phyloP scores from a whole-genome alignment of 2,329 filamentous ascomycete genomes.

The Berkeleyomyces basicola region DNA sequence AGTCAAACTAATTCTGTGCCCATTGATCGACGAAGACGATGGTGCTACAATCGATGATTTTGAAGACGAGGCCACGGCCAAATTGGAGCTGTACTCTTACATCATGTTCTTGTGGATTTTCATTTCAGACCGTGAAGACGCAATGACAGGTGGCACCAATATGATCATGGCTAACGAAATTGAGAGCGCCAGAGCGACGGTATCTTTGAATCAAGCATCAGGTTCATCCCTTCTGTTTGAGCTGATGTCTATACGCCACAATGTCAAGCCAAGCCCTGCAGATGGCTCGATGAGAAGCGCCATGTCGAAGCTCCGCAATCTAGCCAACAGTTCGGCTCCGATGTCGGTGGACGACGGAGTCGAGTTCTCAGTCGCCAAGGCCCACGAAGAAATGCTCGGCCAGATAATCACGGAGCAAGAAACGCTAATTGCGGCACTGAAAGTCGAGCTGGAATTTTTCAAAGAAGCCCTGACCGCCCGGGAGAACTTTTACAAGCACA shows the following conservation, averaged over 20 bases:
- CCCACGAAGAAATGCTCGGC: not conserved
- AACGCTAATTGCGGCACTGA: constrained; percentile 24
- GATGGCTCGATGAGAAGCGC: constrained; percentile 53
- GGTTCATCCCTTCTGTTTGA: not conserved
- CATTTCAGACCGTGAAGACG: constrained; percentile 62
- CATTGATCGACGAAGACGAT: constrained; percentile 70
- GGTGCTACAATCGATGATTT: constrained; percentile 84
- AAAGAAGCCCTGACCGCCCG: constrained; percentile 67
- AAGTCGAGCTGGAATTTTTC: constrained; percentile 62
- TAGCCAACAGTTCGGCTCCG: constrained; percentile 20
- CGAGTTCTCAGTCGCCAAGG: not conserved
- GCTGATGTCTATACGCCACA: not conserved
- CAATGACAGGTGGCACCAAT: constrained; percentile 63
- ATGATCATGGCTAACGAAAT: constrained; percentile 54
- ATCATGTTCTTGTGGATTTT: constrained; percentile 60
- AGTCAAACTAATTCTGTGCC: constrained; percentile 21
- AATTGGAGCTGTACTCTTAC: constrained; percentile 80
- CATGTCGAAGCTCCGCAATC: constrained; percentile 50
- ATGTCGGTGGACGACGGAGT: not conserved
- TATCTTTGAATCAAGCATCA: not conserved
- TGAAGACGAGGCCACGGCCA: constrained; percentile 66
- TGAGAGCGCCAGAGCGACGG: not conserved
- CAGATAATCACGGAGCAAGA: not conserved
- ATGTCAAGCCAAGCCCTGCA: constrained; percentile 18
- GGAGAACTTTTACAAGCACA: constrained; percentile 75